Conservation (phyloP, 108 stramenopile genomes). For the Skeletonema potamos region DNA sequence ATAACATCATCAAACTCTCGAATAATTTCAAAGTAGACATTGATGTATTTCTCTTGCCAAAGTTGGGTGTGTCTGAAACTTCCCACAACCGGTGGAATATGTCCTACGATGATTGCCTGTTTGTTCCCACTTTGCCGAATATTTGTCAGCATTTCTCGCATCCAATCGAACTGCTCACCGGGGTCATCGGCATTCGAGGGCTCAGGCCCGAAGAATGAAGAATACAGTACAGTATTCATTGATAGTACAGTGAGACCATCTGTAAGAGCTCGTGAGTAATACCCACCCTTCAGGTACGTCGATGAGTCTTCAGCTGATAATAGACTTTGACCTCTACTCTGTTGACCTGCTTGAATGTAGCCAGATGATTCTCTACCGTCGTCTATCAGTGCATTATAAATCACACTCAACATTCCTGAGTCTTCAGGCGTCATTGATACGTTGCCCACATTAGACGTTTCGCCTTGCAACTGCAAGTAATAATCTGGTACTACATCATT, state of each 20-base stretch:
- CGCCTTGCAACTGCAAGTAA: slow-evolving; percentile 44
- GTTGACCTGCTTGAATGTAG: slow-evolving; percentile 5
- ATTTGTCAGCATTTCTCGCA: slow-evolving; percentile 39
- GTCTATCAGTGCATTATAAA: slow-evolving; percentile 19
- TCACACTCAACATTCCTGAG: slow-evolving; percentile 32
- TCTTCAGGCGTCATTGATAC: neutral
- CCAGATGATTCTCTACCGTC: neutral
- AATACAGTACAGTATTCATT: slow-evolving; percentile 67
- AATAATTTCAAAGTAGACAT: slow-evolving; percentile 38
- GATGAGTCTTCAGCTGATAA: slow-evolving; percentile 29
- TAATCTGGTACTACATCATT: slow-evolving; percentile 80
- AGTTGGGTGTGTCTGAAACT: slow-evolving; percentile 58
- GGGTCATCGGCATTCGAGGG: slow-evolving; percentile 56
- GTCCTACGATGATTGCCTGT: slow-evolving; percentile 55
- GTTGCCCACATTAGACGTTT: slow-evolving; percentile 2
- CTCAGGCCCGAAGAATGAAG: slow-evolving; percentile 36
- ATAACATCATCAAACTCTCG: slow-evolving; percentile 35
- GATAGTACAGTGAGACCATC: slow-evolving; percentile 49
- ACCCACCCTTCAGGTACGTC: slow-evolving; percentile 62
- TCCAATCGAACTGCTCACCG: slow-evolving; percentile 64
- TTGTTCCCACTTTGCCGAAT: slow-evolving; percentile 7
- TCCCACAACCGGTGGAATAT: slow-evolving; percentile 67
- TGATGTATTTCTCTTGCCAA: slow-evolving; percentile 55
- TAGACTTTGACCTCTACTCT: slow-evolving; percentile 22
- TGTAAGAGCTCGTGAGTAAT: slow-evolving; percentile 51